Percentiles rank a stretch among this genome's conserved stretches.
Evolutionary conservation across 2,329 filamentous ascomycete species (phyloP).

Genomic region (Ceratocystis variospora): DNA sequence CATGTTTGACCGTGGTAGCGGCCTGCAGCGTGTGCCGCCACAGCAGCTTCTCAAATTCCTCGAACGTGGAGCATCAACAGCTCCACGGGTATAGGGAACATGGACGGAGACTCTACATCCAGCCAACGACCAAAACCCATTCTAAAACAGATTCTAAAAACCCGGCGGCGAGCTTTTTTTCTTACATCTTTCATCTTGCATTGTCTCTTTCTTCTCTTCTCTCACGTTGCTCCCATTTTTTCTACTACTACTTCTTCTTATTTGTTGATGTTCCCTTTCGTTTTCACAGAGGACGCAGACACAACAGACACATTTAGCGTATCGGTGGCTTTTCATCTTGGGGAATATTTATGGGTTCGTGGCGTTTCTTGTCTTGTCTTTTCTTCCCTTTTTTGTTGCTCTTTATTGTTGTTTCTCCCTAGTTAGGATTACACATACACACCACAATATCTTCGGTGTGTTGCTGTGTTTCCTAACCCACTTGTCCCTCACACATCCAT

Average conservation of each 20-base stretch:
- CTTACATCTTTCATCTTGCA: neutral
- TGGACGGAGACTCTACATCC: neutral
- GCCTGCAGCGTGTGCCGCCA: constrained; percentile 47
- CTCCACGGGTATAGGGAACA: constrained; percentile 28
- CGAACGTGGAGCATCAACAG: constrained; percentile 36
- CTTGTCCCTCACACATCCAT: no score
- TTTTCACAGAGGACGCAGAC: constrained; percentile 7
- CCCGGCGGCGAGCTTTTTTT: neutral
- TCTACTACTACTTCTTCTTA: neutral
- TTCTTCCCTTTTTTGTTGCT: constrained; percentile 13
- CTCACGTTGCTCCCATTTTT: neutral
- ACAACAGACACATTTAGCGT: constrained; percentile 2
- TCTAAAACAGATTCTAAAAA: constrained; percentile 3
- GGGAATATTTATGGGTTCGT: neutral
- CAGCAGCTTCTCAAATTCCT: constrained; percentile 45
- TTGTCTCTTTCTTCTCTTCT: constrained; percentile 5
- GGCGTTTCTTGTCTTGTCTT: constrained; percentile 17
- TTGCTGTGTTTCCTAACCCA: no score
- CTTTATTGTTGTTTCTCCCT: neutral
- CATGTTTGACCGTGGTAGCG: constrained; percentile 45
- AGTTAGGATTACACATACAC: neutral
- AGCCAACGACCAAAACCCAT: neutral
- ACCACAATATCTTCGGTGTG: no score
- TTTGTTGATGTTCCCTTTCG: constrained; percentile 5
- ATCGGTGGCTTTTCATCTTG: constrained; percentile 7